A percentile compares a stretch with the other conserved stretches of the same genome.
Evolutionary conservation across 2,329 filamentous ascomycete genomes (phyloP).

Genomic region (Colletotrichum cordylinicola): DNA sequence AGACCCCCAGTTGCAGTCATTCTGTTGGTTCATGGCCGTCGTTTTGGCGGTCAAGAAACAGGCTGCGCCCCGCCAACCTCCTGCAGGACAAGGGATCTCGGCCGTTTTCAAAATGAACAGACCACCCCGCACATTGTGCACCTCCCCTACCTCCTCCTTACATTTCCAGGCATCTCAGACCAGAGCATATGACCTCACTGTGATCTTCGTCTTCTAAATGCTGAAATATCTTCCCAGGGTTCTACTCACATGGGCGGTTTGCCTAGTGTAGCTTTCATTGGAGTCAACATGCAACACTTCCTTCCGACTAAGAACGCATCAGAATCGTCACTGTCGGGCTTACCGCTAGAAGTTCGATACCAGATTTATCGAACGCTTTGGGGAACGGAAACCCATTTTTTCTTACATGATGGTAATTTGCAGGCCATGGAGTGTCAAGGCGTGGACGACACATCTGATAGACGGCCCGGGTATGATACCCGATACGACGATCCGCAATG

Average conservation of each 20-base stretch:
- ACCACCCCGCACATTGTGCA: background rate
- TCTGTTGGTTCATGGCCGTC: background rate
- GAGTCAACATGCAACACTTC: background rate
- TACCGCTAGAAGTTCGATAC: background rate
- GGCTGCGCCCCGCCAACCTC: background rate
- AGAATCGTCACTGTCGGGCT: background rate
- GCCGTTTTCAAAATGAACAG: background rate
- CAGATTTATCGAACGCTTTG: background rate
- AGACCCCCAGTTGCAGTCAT: background rate
- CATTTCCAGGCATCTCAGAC: background rate
- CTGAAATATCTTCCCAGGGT: too few species aligned
- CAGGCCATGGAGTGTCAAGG: background rate
- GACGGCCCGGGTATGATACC: background rate
- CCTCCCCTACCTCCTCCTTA: background rate
- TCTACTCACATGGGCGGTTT: too few species aligned
- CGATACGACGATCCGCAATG: background rate
- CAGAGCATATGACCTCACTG: fast-evolving
- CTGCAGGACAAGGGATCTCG: background rate
- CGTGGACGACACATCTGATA: background rate
- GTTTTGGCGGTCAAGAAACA: background rate
- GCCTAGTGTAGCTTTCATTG: too few species aligned
- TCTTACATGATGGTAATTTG: background rate
- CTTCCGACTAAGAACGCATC: too few species aligned
- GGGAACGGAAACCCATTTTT: background rate
- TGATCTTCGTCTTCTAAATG: fast-evolving